These are phyloP conservation scores for Tulasnella sp. DNA, from an alignment of 768 basidiomycete genomes.

Conservation along the genomic window DNA sequence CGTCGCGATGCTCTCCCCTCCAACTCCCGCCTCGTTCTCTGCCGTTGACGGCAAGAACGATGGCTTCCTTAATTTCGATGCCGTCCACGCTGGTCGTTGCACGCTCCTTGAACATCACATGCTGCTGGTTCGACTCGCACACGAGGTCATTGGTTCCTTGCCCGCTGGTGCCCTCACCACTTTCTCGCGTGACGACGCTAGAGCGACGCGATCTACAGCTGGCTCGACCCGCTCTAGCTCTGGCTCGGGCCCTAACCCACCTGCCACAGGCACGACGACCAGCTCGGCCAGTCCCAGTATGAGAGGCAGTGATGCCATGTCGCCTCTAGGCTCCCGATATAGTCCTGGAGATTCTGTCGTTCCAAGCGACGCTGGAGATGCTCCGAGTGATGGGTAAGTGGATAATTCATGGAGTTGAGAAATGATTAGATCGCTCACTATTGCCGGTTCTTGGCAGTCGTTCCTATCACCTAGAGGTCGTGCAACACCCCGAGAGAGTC, in stretches of 20 bases:
- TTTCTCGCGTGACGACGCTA: too few relatives aligned
- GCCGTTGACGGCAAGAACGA: too few relatives aligned
- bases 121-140: too few relatives aligned
- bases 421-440: background rate
- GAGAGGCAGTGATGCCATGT: too few relatives aligned
- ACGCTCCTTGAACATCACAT: too few relatives aligned
- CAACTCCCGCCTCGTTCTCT: too few relatives aligned
- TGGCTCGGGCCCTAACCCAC: background rate
- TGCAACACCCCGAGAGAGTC: conserved; percentile 73
- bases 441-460: conserved; percentile 5
- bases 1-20: background rate
- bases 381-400: background rate
- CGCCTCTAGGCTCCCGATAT: background rate
- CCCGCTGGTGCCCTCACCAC: too few relatives aligned
- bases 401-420: background rate
- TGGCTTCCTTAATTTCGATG: too few relatives aligned
- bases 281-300: background rate
- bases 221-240: too few relatives aligned
- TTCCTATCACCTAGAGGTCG: conserved; percentile 68
- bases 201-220: too few relatives aligned
- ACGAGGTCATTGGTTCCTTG: too few relatives aligned
- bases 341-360: conserved; percentile 10
- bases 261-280: conserved; percentile 1
- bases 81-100: too few relatives aligned
- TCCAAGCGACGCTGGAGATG: background rate